These are phyloP conservation scores for Wickerhamiella brachini DNA, from an alignment of 805 yeast species.

Conservation along the genomic window DNA sequence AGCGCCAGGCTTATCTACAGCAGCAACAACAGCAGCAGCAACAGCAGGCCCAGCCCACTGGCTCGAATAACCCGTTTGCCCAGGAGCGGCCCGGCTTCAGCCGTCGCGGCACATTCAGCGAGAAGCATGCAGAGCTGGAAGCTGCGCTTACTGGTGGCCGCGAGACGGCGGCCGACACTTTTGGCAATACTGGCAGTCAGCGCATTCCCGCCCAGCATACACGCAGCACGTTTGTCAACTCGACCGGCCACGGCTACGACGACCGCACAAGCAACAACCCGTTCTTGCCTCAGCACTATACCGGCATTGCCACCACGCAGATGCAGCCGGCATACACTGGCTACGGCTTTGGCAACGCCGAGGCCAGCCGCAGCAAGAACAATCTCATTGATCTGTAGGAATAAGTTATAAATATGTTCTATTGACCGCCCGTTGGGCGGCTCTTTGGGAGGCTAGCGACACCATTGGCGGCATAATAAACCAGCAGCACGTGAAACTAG, in stretches of 20 bases:
- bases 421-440: no score
- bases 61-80: conserved; percentile 72
- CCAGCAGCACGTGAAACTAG: background rate
- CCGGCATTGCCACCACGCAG: conserved; percentile 52
- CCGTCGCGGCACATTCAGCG: background rate
- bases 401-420: background rate
- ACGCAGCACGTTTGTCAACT: conserved; percentile 65
- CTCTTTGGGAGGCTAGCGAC: no score
- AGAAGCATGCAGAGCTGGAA: conserved; percentile 1
- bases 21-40: conserved; percentile 18
- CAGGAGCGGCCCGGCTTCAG: conserved; percentile 13
- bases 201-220: conserved; percentile 93
- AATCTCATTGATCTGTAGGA: conserved; percentile 21
- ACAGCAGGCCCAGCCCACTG: conserved; percentile 51
- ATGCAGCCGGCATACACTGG: conserved; percentile 82
- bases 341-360: conserved; percentile 82
- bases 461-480: no score
- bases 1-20: conserved; percentile 15
- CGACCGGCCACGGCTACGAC: conserved; percentile 57
- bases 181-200: conserved; percentile 71
- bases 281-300: conserved; percentile 47
- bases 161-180: conserved; percentile 89
- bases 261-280: conserved; percentile 33
- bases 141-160: conserved; percentile 2
- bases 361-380: conserved; percentile 22